Conservation (phyloP, 2,329 filamentous ascomycete genomes). For the Apiospora hydei region DNA sequence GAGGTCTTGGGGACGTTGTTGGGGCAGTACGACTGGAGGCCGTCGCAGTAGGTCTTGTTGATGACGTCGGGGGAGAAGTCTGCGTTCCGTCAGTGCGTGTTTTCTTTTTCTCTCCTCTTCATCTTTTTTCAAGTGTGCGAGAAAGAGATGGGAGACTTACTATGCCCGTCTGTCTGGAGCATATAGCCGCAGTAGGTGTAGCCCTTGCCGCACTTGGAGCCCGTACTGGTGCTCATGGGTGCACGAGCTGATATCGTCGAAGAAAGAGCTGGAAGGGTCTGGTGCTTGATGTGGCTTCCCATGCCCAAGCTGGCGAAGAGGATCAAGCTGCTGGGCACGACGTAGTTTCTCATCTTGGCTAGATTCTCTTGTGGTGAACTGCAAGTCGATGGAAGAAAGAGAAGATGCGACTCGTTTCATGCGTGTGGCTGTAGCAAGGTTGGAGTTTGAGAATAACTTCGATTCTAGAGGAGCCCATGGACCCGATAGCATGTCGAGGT, state of each 20-base stretch:
- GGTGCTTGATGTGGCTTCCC: background rate
- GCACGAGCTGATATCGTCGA: background rate
- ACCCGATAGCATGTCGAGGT: too few relatives aligned
- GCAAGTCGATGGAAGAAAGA: too few relatives aligned
- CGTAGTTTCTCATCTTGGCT: background rate
- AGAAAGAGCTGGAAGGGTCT: constrained; percentile 16
- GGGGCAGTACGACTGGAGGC: constrained; percentile 37
- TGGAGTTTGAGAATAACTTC: background rate
- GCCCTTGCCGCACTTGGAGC: constrained; percentile 41
- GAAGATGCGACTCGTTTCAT: too few relatives aligned
- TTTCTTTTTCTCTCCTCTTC: too few relatives aligned
- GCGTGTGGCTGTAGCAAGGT: background rate
- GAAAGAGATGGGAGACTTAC: constrained; percentile 32
- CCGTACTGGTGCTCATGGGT: constrained; percentile 20
- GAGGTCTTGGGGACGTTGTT: constrained; percentile 38
- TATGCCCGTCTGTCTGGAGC: constrained; percentile 37
- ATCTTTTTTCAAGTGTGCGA: background rate
- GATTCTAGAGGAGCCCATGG: background rate
- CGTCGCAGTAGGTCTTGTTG: constrained; percentile 40
- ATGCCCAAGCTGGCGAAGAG: background rate
- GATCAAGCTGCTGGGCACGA: too few relatives aligned
- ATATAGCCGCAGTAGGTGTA: constrained; percentile 44
- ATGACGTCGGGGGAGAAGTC: constrained; percentile 39
- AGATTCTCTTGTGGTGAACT: background rate
- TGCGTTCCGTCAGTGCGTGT: constrained; percentile 21